Evolutionary conservation across 2,329 filamentous ascomycete species (phyloP).

Genomic region (Fulvia fulva): DNA sequence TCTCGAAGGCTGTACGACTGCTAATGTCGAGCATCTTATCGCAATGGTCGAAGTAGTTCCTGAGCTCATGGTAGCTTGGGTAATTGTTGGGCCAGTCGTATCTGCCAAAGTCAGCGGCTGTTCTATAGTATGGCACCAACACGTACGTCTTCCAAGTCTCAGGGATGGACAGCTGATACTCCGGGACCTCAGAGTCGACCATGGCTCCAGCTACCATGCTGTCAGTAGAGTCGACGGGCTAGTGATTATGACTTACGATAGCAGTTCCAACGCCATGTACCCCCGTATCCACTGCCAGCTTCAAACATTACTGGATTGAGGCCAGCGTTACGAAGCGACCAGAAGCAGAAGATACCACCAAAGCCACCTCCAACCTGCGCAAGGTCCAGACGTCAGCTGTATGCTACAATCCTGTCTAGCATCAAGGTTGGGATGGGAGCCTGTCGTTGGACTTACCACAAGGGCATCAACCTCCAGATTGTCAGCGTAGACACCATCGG

Average conservation of each 20-base stretch:
- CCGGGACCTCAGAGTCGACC: slow-evolving; percentile 45
- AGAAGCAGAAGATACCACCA: slow-evolving; percentile 41
- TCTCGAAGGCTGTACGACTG: slow-evolving; percentile 52
- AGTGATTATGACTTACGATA: slow-evolving; percentile 34
- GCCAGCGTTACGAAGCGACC: slow-evolving; percentile 31
- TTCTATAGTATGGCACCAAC: neutral
- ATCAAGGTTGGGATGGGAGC: neutral
- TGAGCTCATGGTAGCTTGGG: slow-evolving; percentile 42
- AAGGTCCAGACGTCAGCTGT: neutral
- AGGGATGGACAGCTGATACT: slow-evolving; percentile 46
- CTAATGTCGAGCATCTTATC: slow-evolving; percentile 54
- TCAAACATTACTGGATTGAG: slow-evolving; percentile 35
- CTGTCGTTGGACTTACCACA: neutral
- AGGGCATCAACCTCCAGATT: slow-evolving; percentile 27
- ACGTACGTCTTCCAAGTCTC: slow-evolving; percentile 44
- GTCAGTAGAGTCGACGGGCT: neutral
- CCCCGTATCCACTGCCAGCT: slow-evolving; percentile 36
- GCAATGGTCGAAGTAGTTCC: slow-evolving; percentile 57
- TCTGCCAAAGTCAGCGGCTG: slow-evolving; percentile 6
- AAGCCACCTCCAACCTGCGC: slow-evolving; percentile 41
- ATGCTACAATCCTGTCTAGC: neutral
- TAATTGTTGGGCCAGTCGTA: slow-evolving; percentile 17
- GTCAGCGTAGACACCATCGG: slow-evolving; percentile 25
- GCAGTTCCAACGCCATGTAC: slow-evolving; percentile 35
- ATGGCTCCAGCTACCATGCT: slow-evolving; percentile 36